Base-by-base conservation (phyloP, 192 early-diverging fungal species). In the Lobosporangium transversale region DNA sequence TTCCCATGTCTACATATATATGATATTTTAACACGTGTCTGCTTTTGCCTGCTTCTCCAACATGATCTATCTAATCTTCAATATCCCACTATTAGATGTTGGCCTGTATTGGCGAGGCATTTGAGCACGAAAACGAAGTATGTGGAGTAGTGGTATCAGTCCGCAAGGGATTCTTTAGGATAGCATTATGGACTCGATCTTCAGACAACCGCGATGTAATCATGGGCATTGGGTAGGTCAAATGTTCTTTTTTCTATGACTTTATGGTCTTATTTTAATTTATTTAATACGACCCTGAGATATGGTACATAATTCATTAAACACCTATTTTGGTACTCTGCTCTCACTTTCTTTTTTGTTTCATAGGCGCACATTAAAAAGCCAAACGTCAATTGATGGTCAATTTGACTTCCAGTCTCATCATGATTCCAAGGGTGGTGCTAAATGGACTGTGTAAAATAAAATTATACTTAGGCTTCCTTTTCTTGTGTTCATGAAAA, bases 91-190 rank as follows among this genome's bases (percentile, higher is more conserved):
- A 35, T 53, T 80, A 93, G 93, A 85, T 96, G 68, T 82, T 97
- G 64, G 94, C 93, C 11, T 90, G 89, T 57, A 91, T 98, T 70
- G 96, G 95, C 53, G 95, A 97, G 83, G 83, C 82, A 30, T 95
- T 96, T 61, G 88, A 90, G 15, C 75, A 85, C 42, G 83, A 87
- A 53, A 85, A 92, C 30, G 93, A 97, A 57, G 86, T 98, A 21
- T 94, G 92, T 78, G 95, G 96, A 27, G 91, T 86, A 6, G 95
- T 98, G 32, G 88, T 95, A 21, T 93, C 93, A 6, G 89, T 93
- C 67, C 88, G 96, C 55, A 93, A 92, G 78, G 85, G 75, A 50
- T 88, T 90, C 60, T 95, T 93, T 81, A 86, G 94, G 70, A 87
- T 98, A 69, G 84, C 91, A 31, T 75, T 98, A 43, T 98, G 96